Percentiles rank a stretch among this genome's conserved stretches.
Conservation (phyloP, 169 alveolate species). For the Plasmodium yoelii region DNA sequence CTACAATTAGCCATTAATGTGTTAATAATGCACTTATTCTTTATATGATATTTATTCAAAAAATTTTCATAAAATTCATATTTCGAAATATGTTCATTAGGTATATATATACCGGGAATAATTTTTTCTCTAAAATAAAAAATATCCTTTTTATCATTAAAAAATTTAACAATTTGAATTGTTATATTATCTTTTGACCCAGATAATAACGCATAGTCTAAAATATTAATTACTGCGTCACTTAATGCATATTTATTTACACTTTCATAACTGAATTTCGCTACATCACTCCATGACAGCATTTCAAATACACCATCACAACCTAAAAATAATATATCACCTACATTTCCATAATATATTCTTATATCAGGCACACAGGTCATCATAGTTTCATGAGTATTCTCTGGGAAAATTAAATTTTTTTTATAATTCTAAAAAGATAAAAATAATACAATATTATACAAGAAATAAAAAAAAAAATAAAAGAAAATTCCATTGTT, state of each 20-base stretch:
- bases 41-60: conserved; percentile 65
- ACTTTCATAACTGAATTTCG: conserved; percentile 63
- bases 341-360: conserved; percentile 61
- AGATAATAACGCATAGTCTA: conserved; percentile 65
- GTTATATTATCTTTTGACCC: conserved; percentile 74
- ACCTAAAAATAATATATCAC: conserved; percentile 57
- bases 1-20: conserved; percentile 44
- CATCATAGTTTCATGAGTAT: conserved; percentile 67
- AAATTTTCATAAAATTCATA: conserved; percentile 66
- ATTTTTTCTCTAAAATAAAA: conserved; percentile 61
- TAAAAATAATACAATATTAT: background rate
- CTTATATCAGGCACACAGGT: conserved; percentile 66
- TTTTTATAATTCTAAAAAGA: conserved; percentile 41
- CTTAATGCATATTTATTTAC: conserved; percentile 57
- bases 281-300: conserved; percentile 72
- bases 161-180: conserved; percentile 66
- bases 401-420: conserved; percentile 21
- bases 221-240: conserved; percentile 65
- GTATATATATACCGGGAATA: conserved; percentile 57
- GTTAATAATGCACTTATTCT: conserved; percentile 60
- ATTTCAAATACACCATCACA: conserved; percentile 75
- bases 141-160: conserved; percentile 30
- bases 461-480: conserved; percentile 7
- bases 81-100: conserved; percentile 44
- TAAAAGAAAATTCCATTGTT: background rate